phyloP scores from a whole-genome alignment of 257 asterid species.

The Gentiana macrophylla region DNA sequence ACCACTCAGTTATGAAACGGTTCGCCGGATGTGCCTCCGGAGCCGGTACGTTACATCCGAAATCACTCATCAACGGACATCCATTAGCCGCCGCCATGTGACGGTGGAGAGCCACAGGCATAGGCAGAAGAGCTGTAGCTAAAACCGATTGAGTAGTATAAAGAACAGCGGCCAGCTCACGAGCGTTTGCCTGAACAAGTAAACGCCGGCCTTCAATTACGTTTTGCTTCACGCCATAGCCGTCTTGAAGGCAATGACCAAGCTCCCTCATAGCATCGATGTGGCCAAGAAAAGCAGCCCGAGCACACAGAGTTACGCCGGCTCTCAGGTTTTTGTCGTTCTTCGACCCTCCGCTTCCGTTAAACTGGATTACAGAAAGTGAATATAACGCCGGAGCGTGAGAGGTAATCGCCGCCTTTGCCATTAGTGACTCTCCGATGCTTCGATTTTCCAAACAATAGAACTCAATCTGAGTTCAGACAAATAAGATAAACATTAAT shows the following conservation, averaged over 20 bases:
- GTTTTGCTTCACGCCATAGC: constrained; percentile 80
- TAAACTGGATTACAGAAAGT: constrained; percentile 72
- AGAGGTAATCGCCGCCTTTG: constrained; percentile 75
- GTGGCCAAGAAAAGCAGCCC: constrained; percentile 79
- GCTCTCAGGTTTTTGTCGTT: constrained; percentile 72
- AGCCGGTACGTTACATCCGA: constrained; percentile 85
- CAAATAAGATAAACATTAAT: not conserved
- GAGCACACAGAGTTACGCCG: constrained; percentile 80
- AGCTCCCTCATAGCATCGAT: constrained; percentile 88
- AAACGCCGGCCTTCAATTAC: constrained; percentile 72
- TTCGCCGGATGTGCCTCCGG: constrained; percentile 74
- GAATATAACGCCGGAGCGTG: constrained; percentile 88
- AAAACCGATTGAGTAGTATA: constrained; percentile 33
- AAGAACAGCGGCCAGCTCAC: constrained; percentile 62
- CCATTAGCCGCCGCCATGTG: constrained; percentile 25
- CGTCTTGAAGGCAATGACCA: constrained; percentile 97
- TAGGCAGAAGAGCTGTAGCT: constrained; percentile 39
- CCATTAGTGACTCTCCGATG: constrained; percentile 82
- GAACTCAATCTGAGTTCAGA: constrained; percentile 56
- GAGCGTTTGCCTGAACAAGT: constrained; percentile 79
- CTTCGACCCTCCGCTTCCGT: constrained; percentile 91
- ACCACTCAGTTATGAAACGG: constrained; percentile 72
- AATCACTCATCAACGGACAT: constrained; percentile 75
- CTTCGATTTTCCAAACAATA: constrained; percentile 70
- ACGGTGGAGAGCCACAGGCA: constrained; percentile 29